Percentiles rank a stretch among this genome's conserved stretches.
Evolutionary conservation across 306 rosid genomes (phyloP).

Genomic region (Fragaria vesca): DNA sequence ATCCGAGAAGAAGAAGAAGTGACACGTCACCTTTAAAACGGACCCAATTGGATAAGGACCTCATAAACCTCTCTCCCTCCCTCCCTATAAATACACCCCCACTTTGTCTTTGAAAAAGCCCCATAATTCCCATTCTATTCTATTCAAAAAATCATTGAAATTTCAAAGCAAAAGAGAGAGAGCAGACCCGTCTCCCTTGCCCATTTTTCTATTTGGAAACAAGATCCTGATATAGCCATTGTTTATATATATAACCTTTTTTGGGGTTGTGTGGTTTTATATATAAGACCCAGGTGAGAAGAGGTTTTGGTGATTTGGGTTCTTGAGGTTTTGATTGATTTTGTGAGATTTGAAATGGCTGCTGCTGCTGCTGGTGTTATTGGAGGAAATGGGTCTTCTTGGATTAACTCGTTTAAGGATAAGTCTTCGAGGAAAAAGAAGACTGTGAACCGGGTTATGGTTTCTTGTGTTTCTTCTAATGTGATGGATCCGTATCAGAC

Average conservation of each 20-base stretch:
- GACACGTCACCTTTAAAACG: conserved; percentile 49
- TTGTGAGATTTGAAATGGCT: conserved; percentile 39
- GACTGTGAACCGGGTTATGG: conserved; percentile 27
- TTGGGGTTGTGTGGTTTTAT: conserved; percentile 13
- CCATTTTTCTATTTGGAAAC: conserved; percentile 25
- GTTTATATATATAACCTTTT: not conserved
- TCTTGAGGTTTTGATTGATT: not conserved
- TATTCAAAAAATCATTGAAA: not conserved
- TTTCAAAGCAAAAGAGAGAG: not conserved
- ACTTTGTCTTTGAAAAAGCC: not conserved
- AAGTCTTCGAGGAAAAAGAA: conserved; percentile 27
- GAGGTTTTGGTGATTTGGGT: not conserved
- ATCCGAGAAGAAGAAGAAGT: not conserved
- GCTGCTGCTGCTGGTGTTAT: conserved; percentile 54
- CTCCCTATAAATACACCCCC: conserved; percentile 26
- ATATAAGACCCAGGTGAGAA: conserved; percentile 19
- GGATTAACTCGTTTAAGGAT: conserved; percentile 36
- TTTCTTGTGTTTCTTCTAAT: conserved; percentile 45
- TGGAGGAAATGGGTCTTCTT: conserved; percentile 47
- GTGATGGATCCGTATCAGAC: conserved; percentile 69
- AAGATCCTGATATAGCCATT: not conserved
- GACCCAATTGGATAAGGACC: conserved; percentile 55
- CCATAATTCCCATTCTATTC: not conserved
- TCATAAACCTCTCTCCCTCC: not conserved
- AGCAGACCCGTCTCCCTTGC: conserved; percentile 15